These are phyloP conservation scores for Plasmodium gaboni DNA, from an alignment of 169 alveolate genomes.

Conservation along the genomic window DNA sequence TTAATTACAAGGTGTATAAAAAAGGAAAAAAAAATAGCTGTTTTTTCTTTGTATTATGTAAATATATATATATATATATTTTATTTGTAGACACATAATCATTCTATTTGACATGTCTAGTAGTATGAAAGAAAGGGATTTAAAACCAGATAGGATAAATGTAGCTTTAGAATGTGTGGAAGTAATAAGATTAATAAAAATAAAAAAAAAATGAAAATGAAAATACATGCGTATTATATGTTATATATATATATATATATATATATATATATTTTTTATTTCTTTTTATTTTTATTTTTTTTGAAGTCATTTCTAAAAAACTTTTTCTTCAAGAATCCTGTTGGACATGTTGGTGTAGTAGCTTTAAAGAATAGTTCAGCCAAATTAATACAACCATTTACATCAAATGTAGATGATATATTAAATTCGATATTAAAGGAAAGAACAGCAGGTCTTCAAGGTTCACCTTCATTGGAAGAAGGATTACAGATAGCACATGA, in stretches of 20 bases:
- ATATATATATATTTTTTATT: not conserved
- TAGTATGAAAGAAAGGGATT: constrained; percentile 85
- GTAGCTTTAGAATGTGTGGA: constrained; percentile 83
- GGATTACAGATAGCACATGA: constrained; percentile 84
- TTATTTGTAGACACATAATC: constrained; percentile 78
- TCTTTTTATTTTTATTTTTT: not conserved
- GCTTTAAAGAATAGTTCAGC: constrained; percentile 83
- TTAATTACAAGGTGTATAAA: not conserved
- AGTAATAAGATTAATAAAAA: constrained; percentile 30
- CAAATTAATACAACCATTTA: constrained; percentile 78
- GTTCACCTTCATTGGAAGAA: constrained; percentile 84
- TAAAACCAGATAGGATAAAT: constrained; percentile 85
- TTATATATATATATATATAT: constrained; percentile 9
- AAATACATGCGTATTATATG: not conserved
- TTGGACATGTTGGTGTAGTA: constrained; percentile 83
- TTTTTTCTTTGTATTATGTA: too few relatives aligned
- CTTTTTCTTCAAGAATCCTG: constrained; percentile 83
- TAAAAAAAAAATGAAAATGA: not conserved
- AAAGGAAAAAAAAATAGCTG: not conserved
- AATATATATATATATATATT: not conserved
- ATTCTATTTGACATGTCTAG: constrained; percentile 84
- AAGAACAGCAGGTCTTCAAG: constrained; percentile 82
- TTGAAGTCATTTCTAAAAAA: constrained; percentile 77
- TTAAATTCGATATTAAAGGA: constrained; percentile 59
- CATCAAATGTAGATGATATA: constrained; percentile 83